phyloP scores from a whole-genome alignment of 2,329 filamentous ascomycete genomes.

The Colletotrichum caudatum region DNA sequence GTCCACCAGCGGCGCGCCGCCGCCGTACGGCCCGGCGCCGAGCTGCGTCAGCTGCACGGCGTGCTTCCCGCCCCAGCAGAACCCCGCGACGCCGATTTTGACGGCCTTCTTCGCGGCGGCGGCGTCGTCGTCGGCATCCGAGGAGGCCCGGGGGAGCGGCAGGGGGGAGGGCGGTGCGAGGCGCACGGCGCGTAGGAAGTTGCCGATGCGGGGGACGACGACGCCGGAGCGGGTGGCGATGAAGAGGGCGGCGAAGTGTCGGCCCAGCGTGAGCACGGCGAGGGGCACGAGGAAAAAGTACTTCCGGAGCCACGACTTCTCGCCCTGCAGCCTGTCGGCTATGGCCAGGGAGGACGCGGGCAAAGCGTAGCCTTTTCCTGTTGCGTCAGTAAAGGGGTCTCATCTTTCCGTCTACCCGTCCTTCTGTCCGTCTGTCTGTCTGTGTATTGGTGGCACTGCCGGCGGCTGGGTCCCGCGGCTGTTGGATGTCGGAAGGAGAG shows the following conservation, averaged over 20 bases:
- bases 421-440: too few species aligned
- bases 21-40: constrained; percentile 44
- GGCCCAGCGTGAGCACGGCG: constrained; percentile 35
- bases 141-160: not conserved
- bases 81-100: constrained; percentile 66
- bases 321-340: constrained; percentile 44
- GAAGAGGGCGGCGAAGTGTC: constrained; percentile 49
- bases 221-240: constrained; percentile 48
- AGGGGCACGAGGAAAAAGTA: constrained; percentile 47
- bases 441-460: not conserved
- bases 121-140: too few species aligned
- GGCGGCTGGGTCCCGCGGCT: not conserved
- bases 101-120: constrained; percentile 31
- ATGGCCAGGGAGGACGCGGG: constrained; percentile 49
- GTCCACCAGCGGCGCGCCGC: constrained; percentile 58
- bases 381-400: not conserved
- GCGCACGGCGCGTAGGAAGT: constrained; percentile 54
- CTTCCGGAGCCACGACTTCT: constrained; percentile 34
- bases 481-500: not conserved
- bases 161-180: constrained; percentile 43
- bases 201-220: constrained; percentile 50
- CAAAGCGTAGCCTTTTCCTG: constrained; percentile 46
- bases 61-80: constrained; percentile 74
- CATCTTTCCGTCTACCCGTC: not conserved
- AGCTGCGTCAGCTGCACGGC: constrained; percentile 55